phyloP scores from a whole-genome alignment of 2,329 filamentous ascomycete genomes.

The Rhinocladiella similis region DNA sequence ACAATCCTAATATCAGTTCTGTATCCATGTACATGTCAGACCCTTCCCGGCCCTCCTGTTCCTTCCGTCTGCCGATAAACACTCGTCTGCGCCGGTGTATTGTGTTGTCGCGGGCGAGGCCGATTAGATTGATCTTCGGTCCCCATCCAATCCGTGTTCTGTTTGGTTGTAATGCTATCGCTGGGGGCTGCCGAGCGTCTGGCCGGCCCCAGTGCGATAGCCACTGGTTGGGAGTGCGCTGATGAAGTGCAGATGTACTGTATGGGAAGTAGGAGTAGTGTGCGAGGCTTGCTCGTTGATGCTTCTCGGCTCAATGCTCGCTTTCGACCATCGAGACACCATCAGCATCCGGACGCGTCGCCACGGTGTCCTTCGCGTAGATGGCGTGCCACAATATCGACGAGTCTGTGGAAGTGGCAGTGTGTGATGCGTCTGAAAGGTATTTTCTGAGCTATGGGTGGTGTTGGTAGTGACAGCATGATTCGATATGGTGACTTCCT shows the following conservation, averaged over 20 bases:
- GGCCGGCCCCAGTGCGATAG: conserved; percentile 1
- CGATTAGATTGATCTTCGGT: background rate
- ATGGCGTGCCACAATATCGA: background rate
- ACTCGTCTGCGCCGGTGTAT: background rate
- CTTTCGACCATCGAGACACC: conserved; percentile 5
- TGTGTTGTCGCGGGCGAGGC: background rate
- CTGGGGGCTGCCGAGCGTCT: background rate
- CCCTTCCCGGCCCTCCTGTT: background rate
- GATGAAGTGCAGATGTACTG: conserved; percentile 9
- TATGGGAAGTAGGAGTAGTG: conserved; percentile 2
- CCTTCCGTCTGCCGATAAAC: background rate
- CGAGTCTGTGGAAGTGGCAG: background rate
- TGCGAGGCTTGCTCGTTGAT: conserved; percentile 6
- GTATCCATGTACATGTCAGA: background rate
- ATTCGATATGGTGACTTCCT: conserved; percentile 2
- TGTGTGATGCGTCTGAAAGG: conserved; percentile 1
- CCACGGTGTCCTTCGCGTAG: conserved; percentile 1
- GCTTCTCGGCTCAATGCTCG: background rate
- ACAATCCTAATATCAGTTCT: background rate
- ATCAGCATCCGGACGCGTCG: conserved; percentile 6
- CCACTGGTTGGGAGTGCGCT: background rate
- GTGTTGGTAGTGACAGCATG: conserved; percentile 1
- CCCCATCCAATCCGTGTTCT: background rate
- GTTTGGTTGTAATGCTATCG: background rate
- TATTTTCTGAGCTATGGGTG: conserved; percentile 1